Conservation (phyloP, 306 rosid genomes). For the Prunus dulcis region DNA sequence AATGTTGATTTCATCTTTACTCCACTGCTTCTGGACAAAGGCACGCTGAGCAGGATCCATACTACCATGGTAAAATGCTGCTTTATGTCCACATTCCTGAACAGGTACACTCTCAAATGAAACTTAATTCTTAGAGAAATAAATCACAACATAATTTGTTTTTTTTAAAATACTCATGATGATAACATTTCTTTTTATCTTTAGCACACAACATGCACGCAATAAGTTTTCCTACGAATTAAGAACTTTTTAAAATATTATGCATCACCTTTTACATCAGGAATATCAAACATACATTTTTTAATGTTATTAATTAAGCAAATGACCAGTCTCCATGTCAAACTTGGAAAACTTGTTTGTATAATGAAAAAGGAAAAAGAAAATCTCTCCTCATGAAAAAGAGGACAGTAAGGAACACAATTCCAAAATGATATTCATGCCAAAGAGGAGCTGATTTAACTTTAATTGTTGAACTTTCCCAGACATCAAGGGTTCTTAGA, state of each 20-base stretch:
- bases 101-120: conserved; percentile 23
- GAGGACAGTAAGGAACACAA: no score
- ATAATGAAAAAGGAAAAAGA: no score
- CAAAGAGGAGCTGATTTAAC: no score
- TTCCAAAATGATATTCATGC: no score
- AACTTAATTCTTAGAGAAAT: not conserved
- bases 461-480: no score
- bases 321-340: not conserved
- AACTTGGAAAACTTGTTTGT: not conserved
- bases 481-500: no score
- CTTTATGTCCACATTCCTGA: conserved; percentile 94
- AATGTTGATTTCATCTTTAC: conserved; percentile 91
- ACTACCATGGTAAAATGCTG: conserved; percentile 92
- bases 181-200: no score
- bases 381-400: not conserved
- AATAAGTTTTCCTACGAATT: no score
- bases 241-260: no score
- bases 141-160: not conserved
- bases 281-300: not conserved
- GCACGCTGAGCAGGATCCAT: conserved; percentile 92
- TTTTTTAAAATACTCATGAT: no score
- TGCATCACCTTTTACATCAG: not conserved
- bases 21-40: conserved; percentile 91
- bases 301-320: not conserved
- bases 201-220: no score